Base-by-base conservation (phyloP, 108 stramenopile species). In the Poteriospumella lacustris region DNA sequence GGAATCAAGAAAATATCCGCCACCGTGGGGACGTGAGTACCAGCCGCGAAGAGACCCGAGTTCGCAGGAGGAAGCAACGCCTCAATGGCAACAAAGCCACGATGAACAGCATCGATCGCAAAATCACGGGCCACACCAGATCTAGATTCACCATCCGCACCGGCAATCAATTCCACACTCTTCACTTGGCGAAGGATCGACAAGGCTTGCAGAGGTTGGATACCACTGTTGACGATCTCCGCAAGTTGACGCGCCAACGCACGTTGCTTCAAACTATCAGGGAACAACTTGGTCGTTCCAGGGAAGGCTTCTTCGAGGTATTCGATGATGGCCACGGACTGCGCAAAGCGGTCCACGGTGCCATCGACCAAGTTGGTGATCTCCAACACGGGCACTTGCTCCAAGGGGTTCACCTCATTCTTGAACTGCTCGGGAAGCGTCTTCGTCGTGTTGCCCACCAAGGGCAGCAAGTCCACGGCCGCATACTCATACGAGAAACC, bases 271-370 rank as follows among this genome's bases (percentile, higher is more conserved):
- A 85, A 44, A 29, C 83, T 79, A 68, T 87, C 87, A 2, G 42
- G 34, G 12, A 86, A 79, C 9, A 89, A 84, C 39, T 87, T 44
- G 19, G 47, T 15, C 9, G 64, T 9, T 12, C 64, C 19, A 12
- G 90, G 83, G 85, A 89, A 91, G 3, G 85, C 84, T 31, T 68
- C 68, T 28, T 92, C 91, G 29, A 94, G 67, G 73, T 87, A 92
- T 40, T 92, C 90, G 47, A 92, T 87, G 31, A 92, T 92, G 1
- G 91, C 89, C 36, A 90, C 42, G 19, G 90, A 89, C 79, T 91
- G 91, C 15, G 89, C 82, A 12, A 89, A 83, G 34, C 75, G 64
- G n/a, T n/a, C n/a, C n/a, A n/a, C n/a, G 41, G 78, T 78, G 9
- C 62, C 26, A 36, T 39, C 40, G 67, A 76, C 2, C 36, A 69